Evolutionary conservation across 768 basidiomycete genomes (phyloP).

Genomic region (Boletus eberwhitei): DNA sequence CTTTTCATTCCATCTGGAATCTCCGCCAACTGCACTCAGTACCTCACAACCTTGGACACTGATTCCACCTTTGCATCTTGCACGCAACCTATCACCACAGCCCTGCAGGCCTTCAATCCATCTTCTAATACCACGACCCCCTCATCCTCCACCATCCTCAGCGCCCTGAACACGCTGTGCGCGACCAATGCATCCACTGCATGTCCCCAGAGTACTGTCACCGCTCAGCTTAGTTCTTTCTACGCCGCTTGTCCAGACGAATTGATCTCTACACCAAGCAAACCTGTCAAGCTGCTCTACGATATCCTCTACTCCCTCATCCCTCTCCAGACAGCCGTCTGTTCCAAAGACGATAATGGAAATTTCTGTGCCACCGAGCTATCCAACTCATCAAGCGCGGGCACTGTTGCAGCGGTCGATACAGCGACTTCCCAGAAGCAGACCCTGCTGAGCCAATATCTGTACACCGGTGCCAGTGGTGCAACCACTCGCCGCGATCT

Average conservation of each 20-base stretch:
- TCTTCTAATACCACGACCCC: conserved; percentile 37
- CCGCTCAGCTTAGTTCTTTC: conserved; percentile 63
- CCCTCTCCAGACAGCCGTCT: conserved; percentile 67
- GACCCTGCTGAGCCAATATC: conserved; percentile 20
- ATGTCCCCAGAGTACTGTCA: conserved; percentile 60
- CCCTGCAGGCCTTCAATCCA: conserved; percentile 54
- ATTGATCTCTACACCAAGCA: conserved; percentile 50
- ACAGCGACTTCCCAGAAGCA: conserved; percentile 8
- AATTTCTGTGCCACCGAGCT: conserved; percentile 65
- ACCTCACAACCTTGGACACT: conserved; percentile 60
- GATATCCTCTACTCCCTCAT: conserved; percentile 72
- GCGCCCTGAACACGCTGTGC: conserved; percentile 59
- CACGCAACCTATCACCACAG: conserved; percentile 52
- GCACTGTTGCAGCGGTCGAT: conserved; percentile 13
- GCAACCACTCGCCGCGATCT: conserved; percentile 25
- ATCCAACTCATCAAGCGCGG: conserved; percentile 27
- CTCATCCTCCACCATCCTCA: conserved; percentile 43
- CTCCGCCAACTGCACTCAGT: conserved; percentile 50
- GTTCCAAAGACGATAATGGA: conserved; percentile 69
- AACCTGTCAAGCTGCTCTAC: conserved; percentile 61
- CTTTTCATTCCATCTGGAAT: conserved; percentile 70
- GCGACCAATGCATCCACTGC: conserved; percentile 37
- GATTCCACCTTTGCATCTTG: conserved; percentile 59
- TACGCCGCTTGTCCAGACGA: conserved; percentile 68
- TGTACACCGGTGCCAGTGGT: conserved; percentile 22